phyloP scores from a whole-genome alignment of 257 asterid genomes.

The Linaria vulgaris region DNA sequence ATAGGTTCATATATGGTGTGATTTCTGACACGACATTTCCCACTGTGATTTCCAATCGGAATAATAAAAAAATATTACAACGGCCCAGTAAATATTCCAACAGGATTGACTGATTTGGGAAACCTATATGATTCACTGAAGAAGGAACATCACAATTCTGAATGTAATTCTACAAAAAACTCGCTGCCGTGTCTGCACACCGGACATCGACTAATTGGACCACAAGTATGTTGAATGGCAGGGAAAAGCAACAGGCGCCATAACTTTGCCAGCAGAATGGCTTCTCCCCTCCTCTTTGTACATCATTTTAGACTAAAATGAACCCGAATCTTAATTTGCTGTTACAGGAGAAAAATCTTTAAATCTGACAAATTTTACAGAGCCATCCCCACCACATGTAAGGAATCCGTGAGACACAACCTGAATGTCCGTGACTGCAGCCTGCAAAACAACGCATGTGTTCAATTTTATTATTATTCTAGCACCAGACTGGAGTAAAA shows the following conservation, averaged over 20 bases:
- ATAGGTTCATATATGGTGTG: too few species aligned
- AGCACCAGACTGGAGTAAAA: too few species aligned
- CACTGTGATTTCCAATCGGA: too few species aligned
- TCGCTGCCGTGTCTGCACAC: not conserved
- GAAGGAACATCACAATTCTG: slow-evolving; percentile 1
- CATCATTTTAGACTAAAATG: not conserved
- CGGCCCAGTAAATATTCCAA: too few species aligned
- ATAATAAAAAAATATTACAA: too few species aligned
- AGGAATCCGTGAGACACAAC: slow-evolving; percentile 84
- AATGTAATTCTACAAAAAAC: not conserved
- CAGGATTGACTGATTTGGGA: too few species aligned
- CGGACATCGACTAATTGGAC: not conserved
- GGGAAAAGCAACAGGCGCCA: not conserved
- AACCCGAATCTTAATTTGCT: slow-evolving; percentile 18
- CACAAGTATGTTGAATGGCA: not conserved
- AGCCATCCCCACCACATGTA: slow-evolving; percentile 95
- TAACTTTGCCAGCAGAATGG: not conserved
- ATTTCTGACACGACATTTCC: too few species aligned
- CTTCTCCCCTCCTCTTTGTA: not conserved
- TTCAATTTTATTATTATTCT: too few species aligned
- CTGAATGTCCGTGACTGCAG: slow-evolving; percentile 85
- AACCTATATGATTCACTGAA: slow-evolving; percentile 9
- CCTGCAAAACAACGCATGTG: slow-evolving; percentile 47
- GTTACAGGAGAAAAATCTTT: slow-evolving; percentile 30
- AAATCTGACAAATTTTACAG: slow-evolving; percentile 58